A percentile compares a stretch with the other conserved stretches of the same genome.
phyloP scores from a whole-genome alignment of 345 rosid genomes.

The Kandelia obovata region DNA sequence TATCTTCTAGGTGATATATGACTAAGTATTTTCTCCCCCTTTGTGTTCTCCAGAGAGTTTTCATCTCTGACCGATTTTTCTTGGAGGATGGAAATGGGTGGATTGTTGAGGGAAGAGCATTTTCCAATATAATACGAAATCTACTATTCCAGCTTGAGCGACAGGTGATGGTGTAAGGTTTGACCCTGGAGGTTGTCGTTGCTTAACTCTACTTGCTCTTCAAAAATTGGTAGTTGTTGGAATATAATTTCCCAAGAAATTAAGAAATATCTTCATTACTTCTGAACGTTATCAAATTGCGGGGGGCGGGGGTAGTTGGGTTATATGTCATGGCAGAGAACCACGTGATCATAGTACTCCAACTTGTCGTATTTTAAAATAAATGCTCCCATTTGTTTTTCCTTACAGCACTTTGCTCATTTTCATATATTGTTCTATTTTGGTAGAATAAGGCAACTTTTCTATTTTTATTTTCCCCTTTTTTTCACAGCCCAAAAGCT shows the following conservation, averaged over 20 bases:
- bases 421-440: too few relatives aligned
- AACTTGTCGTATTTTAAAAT: too few relatives aligned
- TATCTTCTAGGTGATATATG: background rate
- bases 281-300: too few relatives aligned
- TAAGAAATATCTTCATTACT: too few relatives aligned
- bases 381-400: too few relatives aligned
- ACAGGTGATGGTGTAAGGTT: conserved; percentile 29
- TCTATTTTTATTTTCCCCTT: too few relatives aligned
- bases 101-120: conserved; percentile 56
- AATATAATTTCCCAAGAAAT: background rate
- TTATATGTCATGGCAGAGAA: too few relatives aligned
- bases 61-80: conserved; percentile 69
- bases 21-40: background rate
- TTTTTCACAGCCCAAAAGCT: too few relatives aligned
- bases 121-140: conserved; percentile 37
- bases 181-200: conserved; percentile 12
- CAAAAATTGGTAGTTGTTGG: conserved; percentile 11
- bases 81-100: conserved; percentile 94
- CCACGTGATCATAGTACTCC: too few relatives aligned
- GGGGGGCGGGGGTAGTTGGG: too few relatives aligned
- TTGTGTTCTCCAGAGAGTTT: conserved; percentile 55
- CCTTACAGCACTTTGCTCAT: too few relatives aligned
- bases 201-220: background rate
- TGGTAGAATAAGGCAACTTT: too few relatives aligned
- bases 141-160: conserved; percentile 9